Evolutionary conservation across 1,284 basidiomycete genomes (phyloP).

Genomic region (Malassezia yamatoensis): DNA sequence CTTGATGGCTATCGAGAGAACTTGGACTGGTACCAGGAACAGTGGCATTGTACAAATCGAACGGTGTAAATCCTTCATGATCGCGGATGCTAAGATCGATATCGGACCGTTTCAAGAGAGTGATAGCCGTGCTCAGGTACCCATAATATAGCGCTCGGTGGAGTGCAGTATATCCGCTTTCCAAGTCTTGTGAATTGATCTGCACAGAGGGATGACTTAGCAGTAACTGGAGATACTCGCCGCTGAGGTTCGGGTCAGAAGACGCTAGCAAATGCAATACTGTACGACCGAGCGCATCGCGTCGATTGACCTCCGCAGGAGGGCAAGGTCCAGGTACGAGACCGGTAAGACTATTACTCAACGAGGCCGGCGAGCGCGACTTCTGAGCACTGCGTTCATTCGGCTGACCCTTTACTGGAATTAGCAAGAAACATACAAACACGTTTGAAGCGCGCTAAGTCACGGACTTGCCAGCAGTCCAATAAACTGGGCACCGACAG

Average conservation of each 20-base stretch:
- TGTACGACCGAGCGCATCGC: constrained; percentile 64
- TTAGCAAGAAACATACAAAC: constrained; percentile 19
- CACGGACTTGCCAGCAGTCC: constrained; percentile 43
- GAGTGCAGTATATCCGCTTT: constrained; percentile 68
- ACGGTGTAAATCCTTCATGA: constrained; percentile 77
- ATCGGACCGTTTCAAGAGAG: constrained; percentile 66
- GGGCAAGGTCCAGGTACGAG: constrained; percentile 30
- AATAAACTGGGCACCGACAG: constrained; percentile 26
- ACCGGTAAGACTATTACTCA: neutral
- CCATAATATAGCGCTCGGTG: constrained; percentile 82
- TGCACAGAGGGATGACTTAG: constrained; percentile 67
- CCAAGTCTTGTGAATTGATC: constrained; percentile 65
- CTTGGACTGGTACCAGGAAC: constrained; percentile 37
- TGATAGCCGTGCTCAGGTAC: constrained; percentile 66
- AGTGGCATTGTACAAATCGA: constrained; percentile 73
- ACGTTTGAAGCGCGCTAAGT: constrained; percentile 36
- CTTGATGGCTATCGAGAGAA: constrained; percentile 3
- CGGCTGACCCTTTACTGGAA: constrained; percentile 28
- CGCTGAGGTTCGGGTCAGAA: constrained; percentile 55
- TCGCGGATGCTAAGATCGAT: constrained; percentile 71
- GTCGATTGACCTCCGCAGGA: constrained; percentile 59
- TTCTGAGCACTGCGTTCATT: constrained; percentile 15
- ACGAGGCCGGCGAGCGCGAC: constrained; percentile 7
- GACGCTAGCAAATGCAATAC: constrained; percentile 72
- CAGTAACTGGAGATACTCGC: constrained; percentile 72